Percentiles rank a stretch among this genome's conserved stretches.
phyloP scores from a whole-genome alignment of 768 basidiomycete genomes.

The Vararia minispora region DNA sequence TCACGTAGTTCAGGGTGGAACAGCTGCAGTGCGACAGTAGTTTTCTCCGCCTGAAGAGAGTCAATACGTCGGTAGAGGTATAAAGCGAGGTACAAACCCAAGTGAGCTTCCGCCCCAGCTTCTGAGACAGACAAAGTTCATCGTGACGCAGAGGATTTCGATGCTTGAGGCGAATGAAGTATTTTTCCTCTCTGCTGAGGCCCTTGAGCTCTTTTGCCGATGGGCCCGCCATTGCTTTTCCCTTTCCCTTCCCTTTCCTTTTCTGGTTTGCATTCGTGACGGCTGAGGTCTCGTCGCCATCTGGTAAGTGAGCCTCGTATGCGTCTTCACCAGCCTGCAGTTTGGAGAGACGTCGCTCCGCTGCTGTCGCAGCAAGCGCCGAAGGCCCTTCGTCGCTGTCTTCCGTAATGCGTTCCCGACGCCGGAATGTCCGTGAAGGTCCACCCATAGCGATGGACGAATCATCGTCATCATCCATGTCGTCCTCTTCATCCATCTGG shows the following conservation, averaged over 20 bases:
- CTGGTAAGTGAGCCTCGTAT: conserved; percentile 23
- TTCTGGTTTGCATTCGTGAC: conserved; percentile 9
- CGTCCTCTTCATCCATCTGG: conserved; percentile 25
- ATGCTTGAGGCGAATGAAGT: not conserved
- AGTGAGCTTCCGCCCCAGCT: conserved; percentile 68
- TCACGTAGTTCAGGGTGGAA: conserved; percentile 73
- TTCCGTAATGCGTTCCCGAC: conserved; percentile 3
- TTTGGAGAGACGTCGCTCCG: conserved; percentile 37
- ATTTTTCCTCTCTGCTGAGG: conserved; percentile 7
- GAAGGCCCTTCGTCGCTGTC: conserved; percentile 24
- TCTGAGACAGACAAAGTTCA: conserved; percentile 35
- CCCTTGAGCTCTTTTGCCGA: conserved; percentile 11
- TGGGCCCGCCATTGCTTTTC: conserved; percentile 22
- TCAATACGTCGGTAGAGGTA: conserved; percentile 9
- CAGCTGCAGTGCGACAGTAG: conserved; percentile 45
- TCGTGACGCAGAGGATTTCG: conserved; percentile 21
- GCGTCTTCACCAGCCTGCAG: conserved; percentile 16
- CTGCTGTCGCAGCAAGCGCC: conserved; percentile 36
- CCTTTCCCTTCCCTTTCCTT: conserved; percentile 25
- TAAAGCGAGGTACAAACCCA: conserved; percentile 31
- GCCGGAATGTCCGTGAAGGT: conserved; percentile 1
- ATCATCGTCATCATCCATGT: conserved; percentile 5
- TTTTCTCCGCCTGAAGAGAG: conserved; percentile 52
- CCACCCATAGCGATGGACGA: not conserved
- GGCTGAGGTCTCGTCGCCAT: conserved; percentile 13